A percentile compares a stretch with the other conserved stretches of the same genome.
These are phyloP conservation scores for Xylaria arbuscula DNA, from an alignment of 2,329 filamentous ascomycete species.

Conservation along the genomic window DNA sequence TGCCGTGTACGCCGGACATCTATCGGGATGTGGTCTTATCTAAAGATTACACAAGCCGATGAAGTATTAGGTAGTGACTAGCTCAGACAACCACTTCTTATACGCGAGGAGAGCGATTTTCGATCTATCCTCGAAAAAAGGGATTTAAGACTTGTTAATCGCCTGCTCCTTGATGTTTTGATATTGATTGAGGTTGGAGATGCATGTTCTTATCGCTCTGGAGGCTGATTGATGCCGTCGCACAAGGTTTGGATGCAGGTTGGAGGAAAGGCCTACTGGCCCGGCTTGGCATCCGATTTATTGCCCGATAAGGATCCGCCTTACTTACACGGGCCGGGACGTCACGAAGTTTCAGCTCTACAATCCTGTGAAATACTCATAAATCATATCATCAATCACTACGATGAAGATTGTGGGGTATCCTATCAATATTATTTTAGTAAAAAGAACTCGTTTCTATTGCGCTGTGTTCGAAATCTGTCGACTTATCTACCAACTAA, in stretches of 20 bases:
- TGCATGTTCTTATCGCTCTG: slow-evolving; percentile 1
- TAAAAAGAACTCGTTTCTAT: too few relatives aligned
- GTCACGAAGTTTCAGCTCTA: background rate
- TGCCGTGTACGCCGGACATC: background rate
- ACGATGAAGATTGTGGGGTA: too few relatives aligned
- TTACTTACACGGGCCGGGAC: slow-evolving; percentile 25
- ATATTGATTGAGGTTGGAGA: background rate
- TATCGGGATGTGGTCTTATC: slow-evolving; percentile 6
- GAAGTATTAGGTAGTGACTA: background rate
- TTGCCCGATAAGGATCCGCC: slow-evolving; percentile 29
- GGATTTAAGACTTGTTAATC: background rate
- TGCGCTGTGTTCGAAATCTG: too few relatives aligned
- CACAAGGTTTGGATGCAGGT: slow-evolving; percentile 16
- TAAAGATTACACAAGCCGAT: background rate
- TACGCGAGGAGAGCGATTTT: background rate
- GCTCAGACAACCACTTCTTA: background rate
- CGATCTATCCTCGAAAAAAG: background rate
- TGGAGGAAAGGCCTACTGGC: slow-evolving; percentile 10
- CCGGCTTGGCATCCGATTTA: slow-evolving; percentile 37
- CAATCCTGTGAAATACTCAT: background rate
- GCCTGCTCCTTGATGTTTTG: background rate
- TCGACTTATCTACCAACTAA: too few relatives aligned
- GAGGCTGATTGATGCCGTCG: slow-evolving; percentile 21
- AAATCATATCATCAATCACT: too few relatives aligned
- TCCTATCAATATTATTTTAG: too few relatives aligned